A percentile compares a stretch with the other conserved stretches of the same genome.
Conservation (phyloP, 78 protist genomes). For the Planoprotostelium fungivorum region DNA sequence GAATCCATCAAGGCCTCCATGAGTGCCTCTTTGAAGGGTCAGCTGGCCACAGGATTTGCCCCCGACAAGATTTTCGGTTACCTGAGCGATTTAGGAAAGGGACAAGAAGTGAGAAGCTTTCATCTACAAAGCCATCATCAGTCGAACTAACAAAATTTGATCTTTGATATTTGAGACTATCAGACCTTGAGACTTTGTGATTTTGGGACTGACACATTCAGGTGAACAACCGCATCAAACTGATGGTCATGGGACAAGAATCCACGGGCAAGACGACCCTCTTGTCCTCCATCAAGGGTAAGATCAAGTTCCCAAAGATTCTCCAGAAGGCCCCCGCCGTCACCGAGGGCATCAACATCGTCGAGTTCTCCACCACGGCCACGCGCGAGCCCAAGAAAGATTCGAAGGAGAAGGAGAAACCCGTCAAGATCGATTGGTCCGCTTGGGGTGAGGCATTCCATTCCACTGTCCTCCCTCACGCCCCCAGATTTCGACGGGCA, state of each 20-base stretch:
- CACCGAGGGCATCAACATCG: slow-evolving; percentile 59
- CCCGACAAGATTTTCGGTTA: slow-evolving; percentile 17
- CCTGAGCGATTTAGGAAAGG: slow-evolving; percentile 40
- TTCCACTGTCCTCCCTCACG: slow-evolving; percentile 29
- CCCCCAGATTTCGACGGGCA: slow-evolving; percentile 65
- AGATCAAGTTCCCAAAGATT: slow-evolving; percentile 4
- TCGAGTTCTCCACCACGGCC: slow-evolving; percentile 31
- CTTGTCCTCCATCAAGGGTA: slow-evolving; percentile 18
- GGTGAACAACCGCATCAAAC: slow-evolving; percentile 25
- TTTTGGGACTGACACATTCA: background rate
- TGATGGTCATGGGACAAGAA: slow-evolving; percentile 46
- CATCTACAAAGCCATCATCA: background rate
- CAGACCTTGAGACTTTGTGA: no score
- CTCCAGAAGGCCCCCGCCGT: background rate
- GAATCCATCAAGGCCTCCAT: background rate
- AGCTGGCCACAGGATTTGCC: background rate
- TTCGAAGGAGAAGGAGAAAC: slow-evolving; percentile 9
- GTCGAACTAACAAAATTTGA: no score
- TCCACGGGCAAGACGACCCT: slow-evolving; percentile 57
- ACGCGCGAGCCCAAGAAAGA: slow-evolving; percentile 20
- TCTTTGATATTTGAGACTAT: no score
- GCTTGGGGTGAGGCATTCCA: slow-evolving; percentile 4
- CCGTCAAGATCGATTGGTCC: slow-evolving; percentile 10
- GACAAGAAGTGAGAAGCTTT: slow-evolving; percentile 54
- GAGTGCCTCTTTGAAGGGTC: background rate